Percentiles rank a stretch among this genome's conserved stretches.
phyloP scores from a whole-genome alignment of 352 stramenopile species.

The Phytophthora syringae region DNA sequence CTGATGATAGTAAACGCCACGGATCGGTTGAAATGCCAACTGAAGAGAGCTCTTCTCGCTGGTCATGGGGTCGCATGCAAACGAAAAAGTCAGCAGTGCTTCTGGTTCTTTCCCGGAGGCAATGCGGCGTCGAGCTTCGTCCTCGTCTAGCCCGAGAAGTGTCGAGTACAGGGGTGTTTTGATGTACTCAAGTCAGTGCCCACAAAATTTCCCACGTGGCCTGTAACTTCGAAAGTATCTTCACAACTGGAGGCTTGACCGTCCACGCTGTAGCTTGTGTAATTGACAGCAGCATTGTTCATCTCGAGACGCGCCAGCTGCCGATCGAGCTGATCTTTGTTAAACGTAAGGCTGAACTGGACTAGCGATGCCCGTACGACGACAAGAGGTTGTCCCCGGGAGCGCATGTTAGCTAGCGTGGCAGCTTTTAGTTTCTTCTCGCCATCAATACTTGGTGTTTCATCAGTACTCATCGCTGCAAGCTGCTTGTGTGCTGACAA shows the following conservation, averaged over 20 bases:
- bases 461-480: background rate
- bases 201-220: constrained; percentile 78
- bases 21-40: constrained; percentile 68
- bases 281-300: constrained; percentile 60
- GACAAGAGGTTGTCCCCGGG: constrained; percentile 27
- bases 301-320: constrained; percentile 70
- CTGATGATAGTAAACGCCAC: constrained; percentile 88
- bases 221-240: constrained; percentile 40
- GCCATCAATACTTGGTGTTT: background rate
- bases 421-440: constrained; percentile 9
- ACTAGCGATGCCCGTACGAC: constrained; percentile 70
- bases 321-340: constrained; percentile 79
- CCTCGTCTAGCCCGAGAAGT: constrained; percentile 68
- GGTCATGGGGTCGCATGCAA: constrained; percentile 22
- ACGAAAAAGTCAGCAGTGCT: constrained; percentile 33
- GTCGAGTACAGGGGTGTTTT: constrained; percentile 74
- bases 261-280: constrained; percentile 32
- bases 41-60: constrained; percentile 52
- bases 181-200: constrained; percentile 72
- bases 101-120: constrained; percentile 13
- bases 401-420: constrained; percentile 14
- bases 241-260: constrained; percentile 8
- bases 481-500: background rate
- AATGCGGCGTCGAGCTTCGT: constrained; percentile 20
- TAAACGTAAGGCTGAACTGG: constrained; percentile 82